Evolutionary conservation across 148 eudicot species (phyloP), one percentile per base, ranked within the genome.

Genomic region (Rhododendron ferrugineum): DNA sequence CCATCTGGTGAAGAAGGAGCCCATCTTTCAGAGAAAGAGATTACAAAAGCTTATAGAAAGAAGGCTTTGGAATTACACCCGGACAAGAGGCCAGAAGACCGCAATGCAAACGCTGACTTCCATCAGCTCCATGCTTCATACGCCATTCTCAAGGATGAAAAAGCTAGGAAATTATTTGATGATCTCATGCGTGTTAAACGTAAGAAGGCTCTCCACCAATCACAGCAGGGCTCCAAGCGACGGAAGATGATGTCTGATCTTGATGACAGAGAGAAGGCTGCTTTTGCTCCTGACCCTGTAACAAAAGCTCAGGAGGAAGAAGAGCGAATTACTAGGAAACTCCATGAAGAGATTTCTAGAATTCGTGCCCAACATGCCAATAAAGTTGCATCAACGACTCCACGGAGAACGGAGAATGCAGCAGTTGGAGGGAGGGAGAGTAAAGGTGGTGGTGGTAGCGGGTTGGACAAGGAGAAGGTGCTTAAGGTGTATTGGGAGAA

Each of bases 1-100:
- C 87, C 92, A 3, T 90, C 95, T 1, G 95, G 95, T 0, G 94
- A 91, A 40, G 94, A 92, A 85, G 91, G 94, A 5, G 88, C 92
- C 6, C 89, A 88, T 13, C 81, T 92, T 4, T 81, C 90, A 0
- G 87, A 86, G 0, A 81, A 90, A 66, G 95, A 93, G 22, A 93
- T 92, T 42, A 80, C 85, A 2, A 92, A 91, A 89, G 95, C 94
- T 1, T 93, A 93, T 82, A 90, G 79, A 20, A 80, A 80, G 52
- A 92, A 90, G 83, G 95, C 94, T 13, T 84, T 92, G 70, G 89
- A 90, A 56, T 66, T 92, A 22, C 94, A 93, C 50, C 95, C 95
- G 0, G 95, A 93, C 52, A 93, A 92, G 85, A 87, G 92, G 83
- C 95, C 86, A 0, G 87, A 90, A 13, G 93, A 93, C 42, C 91